Conservation (phyloP, 2,329 filamentous ascomycete genomes). For the Rhynchosporium graminicola region DNA sequence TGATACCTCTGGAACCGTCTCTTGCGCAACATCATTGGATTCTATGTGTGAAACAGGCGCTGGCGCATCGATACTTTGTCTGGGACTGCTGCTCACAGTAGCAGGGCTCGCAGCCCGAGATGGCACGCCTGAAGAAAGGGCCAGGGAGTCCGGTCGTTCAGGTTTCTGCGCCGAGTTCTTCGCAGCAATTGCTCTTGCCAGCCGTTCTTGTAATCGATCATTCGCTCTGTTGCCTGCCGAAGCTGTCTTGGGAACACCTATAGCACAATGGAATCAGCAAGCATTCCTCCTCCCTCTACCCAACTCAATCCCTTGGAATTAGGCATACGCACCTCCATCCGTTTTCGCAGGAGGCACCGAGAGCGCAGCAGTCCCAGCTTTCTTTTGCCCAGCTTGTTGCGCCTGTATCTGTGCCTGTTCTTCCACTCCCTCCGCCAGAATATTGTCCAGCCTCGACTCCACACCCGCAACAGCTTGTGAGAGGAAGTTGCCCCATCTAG, state of each 20-base stretch:
- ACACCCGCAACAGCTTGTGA: slow-evolving; percentile 91
- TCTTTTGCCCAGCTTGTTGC: slow-evolving; percentile 37
- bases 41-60: slow-evolving; percentile 8
- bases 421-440: slow-evolving; percentile 78
- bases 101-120: slow-evolving; percentile 57
- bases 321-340: slow-evolving; percentile 41
- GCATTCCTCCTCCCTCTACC: background rate
- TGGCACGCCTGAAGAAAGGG: slow-evolving; percentile 49
- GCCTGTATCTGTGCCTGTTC: slow-evolving; percentile 44
- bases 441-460: slow-evolving; percentile 88
- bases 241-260: slow-evolving; percentile 60
- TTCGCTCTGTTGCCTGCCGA: slow-evolving; percentile 66
- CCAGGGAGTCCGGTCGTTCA: slow-evolving; percentile 48
- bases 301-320: slow-evolving; percentile 21
- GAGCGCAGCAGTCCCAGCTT: slow-evolving; percentile 43
- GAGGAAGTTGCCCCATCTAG: slow-evolving; percentile 77
- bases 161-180: slow-evolving; percentile 54
- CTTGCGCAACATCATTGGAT: slow-evolving; percentile 17
- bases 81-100: slow-evolving; percentile 45
- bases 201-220: slow-evolving; percentile 83
- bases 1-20: background rate
- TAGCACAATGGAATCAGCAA: slow-evolving; percentile 28
- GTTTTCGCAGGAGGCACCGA: slow-evolving; percentile 41
- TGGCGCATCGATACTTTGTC: slow-evolving; percentile 48
- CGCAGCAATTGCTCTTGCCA: slow-evolving; percentile 83